Conservation (phyloP, 2,329 filamentous ascomycete species). For the Pseudovirgaria hyperparasitica region DNA sequence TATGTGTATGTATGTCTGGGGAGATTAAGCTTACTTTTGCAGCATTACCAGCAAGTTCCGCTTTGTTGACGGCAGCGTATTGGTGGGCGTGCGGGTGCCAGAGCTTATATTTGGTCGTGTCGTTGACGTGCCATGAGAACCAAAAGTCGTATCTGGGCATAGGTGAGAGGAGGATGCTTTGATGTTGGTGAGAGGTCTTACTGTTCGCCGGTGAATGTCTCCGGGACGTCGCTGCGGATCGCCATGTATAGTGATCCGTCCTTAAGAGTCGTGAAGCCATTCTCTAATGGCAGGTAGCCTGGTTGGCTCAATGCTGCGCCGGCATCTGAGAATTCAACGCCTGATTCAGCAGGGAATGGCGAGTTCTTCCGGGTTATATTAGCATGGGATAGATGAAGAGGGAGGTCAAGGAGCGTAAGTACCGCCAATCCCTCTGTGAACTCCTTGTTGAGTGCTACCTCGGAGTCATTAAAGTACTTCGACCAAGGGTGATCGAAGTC, state of each 20-base stretch:
- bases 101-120: conserved; percentile 3
- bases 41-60: conserved; percentile 1
- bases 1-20: too few species aligned
- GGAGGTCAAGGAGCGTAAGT: too few species aligned
- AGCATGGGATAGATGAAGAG: too few species aligned
- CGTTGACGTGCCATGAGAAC: conserved; percentile 3
- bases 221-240: conserved; percentile 1
- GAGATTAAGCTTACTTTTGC: too few species aligned
- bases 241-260: conserved; percentile 2
- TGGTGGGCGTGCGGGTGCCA: conserved; percentile 2
- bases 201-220: neutral
- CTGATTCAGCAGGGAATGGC: too few species aligned
- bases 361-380: too few species aligned
- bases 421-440: conserved; percentile 1
- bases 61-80: too few species aligned
- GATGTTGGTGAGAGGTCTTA: neutral
- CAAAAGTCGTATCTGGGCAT: conserved; percentile 2
- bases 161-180: neutral
- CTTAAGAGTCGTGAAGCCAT: neutral
- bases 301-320: neutral
- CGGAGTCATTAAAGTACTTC: conserved; percentile 2
- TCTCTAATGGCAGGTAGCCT: conserved; percentile 2
- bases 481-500: conserved; percentile 2
- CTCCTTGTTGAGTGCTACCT: neutral
- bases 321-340: too few species aligned